Evolutionary conservation across 495 filamentous ascomycete genomes (phyloP), one percentile per base, ranked within the genome.

Genomic region (Copromyces sp.): DNA sequence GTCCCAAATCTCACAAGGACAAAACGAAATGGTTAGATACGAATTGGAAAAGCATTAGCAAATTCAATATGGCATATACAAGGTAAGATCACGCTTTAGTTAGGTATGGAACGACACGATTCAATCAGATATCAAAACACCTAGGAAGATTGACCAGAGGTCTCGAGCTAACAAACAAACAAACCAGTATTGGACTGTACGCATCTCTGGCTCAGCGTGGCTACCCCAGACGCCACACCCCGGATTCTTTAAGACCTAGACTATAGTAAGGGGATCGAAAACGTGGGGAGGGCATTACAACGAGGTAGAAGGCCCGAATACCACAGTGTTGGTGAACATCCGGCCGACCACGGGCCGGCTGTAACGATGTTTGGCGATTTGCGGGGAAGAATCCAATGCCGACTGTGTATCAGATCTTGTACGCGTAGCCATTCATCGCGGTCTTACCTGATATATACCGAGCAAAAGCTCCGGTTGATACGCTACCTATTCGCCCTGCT

Each of bases 231-330:
- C 53, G 29, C 29, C 24, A 65, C 29, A 65, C 53, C 53, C 53
- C 53, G 16, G 53, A 35, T 65, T 65, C 53, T 65, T 65, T 17
- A 61, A 35, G 29, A 65, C 14, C 53, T 17, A 35, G 53, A 65
- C 53, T 35, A 65, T 65, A 37, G 53, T 9, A 24, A 65, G 11
- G 53, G 53, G 24, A 65, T 16, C 29, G 53, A 17, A 9, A 14
- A 35, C 17, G 29, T 35, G 29, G 53, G 53, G 6, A 16, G 53
- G 53, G 29, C 24, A 24, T 24, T 24, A 24, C 53, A 65, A 65
- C 14, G 68, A 59, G 20, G 14, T n/a, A 68, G 69, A 73, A 70
- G 72, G 72, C 72, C 72, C 72, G 72, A 73, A 70, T 73, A 35
- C 59, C 37, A 39, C 35, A 59, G 24, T 59, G 47, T 59, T 59